Evolutionary conservation across 2,329 filamentous ascomycete species (phyloP).

Genomic region (Aspergillus pseudoglaucus): DNA sequence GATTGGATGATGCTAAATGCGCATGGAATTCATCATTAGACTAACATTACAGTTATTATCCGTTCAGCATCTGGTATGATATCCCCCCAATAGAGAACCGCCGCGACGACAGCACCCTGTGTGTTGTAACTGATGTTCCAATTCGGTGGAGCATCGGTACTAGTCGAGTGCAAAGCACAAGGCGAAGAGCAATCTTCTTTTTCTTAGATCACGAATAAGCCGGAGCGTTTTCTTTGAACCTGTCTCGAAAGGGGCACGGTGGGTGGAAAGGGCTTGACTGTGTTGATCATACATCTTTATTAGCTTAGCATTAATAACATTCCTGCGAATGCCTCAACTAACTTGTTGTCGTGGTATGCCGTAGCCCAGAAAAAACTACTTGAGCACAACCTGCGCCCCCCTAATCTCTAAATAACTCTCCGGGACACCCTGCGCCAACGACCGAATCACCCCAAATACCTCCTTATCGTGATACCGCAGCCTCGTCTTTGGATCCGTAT

Average conservation of each 20-base stretch:
- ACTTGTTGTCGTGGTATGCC: not conserved
- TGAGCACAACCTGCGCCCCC: constrained; percentile 87
- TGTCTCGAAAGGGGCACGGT: constrained; percentile 68
- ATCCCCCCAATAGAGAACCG: constrained; percentile 25
- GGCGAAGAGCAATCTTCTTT: constrained; percentile 63
- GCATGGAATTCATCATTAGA: not conserved
- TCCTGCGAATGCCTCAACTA: no score
- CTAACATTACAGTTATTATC: not conserved
- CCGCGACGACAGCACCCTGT: constrained; percentile 48
- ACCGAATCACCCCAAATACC: constrained; percentile 76
- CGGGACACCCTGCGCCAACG: constrained; percentile 70
- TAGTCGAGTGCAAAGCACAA: constrained; percentile 56
- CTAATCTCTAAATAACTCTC: constrained; percentile 86
- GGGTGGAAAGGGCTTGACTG: constrained; percentile 96
- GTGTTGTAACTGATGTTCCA: constrained; percentile 53
- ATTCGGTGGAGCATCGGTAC: constrained; percentile 69
- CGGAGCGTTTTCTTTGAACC: constrained; percentile 90
- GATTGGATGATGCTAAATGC: no score
- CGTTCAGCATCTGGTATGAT: not conserved
- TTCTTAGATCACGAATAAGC: constrained; percentile 86
- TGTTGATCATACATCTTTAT: constrained; percentile 66
- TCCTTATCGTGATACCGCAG: constrained; percentile 90
- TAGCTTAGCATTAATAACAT: not conserved
- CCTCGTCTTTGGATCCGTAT: constrained; percentile 90
- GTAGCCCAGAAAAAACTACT: constrained; percentile 43